phyloP scores from a whole-genome alignment of 2,329 filamentous ascomycete species.

The Myriangium duriaei region DNA sequence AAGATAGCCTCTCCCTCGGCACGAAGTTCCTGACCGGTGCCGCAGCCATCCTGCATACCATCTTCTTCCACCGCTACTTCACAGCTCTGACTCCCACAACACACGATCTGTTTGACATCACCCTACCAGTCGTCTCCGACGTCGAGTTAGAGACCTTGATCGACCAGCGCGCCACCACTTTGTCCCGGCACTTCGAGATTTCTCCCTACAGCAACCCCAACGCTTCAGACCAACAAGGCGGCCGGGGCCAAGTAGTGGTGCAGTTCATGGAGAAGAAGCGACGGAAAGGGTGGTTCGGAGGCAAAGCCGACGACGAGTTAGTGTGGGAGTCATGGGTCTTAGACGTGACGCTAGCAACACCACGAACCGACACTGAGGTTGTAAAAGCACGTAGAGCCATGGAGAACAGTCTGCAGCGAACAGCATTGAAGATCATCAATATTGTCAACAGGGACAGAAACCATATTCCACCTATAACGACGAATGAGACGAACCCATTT shows the following conservation, averaged over 20 bases:
- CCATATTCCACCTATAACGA: conserved; percentile 94
- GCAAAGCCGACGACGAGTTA: conserved; percentile 76
- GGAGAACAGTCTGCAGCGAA: conserved; percentile 77
- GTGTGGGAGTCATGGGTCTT: conserved; percentile 96
- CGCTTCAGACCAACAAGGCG: conserved; percentile 11
- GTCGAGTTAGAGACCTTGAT: conserved; percentile 87
- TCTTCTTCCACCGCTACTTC: conserved; percentile 98
- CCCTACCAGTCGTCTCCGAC: conserved; percentile 70
- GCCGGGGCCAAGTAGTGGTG: conserved; percentile 67
- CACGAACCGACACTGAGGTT: conserved; percentile 78
- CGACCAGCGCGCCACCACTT: conserved; percentile 67
- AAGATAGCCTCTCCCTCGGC: conserved; percentile 8
- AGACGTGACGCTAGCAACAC: conserved; percentile 84
- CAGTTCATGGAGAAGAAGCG: conserved; percentile 93
- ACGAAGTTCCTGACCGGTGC: conserved; percentile 1
- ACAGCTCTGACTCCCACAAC: conserved; percentile 70
- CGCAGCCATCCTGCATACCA: conserved; percentile 80
- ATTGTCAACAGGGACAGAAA: conserved; percentile 83
- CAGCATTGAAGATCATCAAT: conserved; percentile 78
- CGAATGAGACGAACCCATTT: conserved; percentile 82
- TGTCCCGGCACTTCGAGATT: conserved; percentile 61
- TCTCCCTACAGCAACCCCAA: conserved; percentile 18
- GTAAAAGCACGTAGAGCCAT: conserved; percentile 82
- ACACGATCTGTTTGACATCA: conserved; percentile 81
- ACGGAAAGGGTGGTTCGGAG: conserved; percentile 58